Evolutionary conservation across 768 basidiomycete species (phyloP).

Genomic region (Solioccasus polychromus): DNA sequence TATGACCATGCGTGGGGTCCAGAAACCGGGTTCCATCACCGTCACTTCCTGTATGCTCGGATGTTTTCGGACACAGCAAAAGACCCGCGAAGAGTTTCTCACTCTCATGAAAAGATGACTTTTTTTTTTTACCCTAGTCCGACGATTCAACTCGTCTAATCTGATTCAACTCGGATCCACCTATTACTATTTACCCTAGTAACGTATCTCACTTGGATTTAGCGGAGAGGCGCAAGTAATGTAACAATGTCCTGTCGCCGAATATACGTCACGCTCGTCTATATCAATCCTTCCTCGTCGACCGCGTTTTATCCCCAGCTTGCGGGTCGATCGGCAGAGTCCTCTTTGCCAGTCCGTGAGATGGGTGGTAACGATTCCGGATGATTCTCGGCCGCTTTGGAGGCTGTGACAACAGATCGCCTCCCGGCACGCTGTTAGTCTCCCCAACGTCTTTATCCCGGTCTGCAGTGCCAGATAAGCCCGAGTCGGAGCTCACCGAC

Average conservation of each 20-base stretch:
- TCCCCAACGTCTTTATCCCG: slow-evolving; percentile 59
- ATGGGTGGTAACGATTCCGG: slow-evolving; percentile 46
- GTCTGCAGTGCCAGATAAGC: slow-evolving; percentile 37
- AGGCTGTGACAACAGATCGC: slow-evolving; percentile 40
- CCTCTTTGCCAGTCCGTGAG: slow-evolving; percentile 52
- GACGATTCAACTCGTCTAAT: slow-evolving; percentile 51
- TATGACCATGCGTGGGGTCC: slow-evolving; percentile 99
- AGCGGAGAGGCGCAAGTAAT: slow-evolving; percentile 12
- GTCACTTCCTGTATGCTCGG: slow-evolving; percentile 98
- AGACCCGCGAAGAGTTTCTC: slow-evolving; percentile 96
- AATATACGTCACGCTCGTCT: slow-evolving; percentile 12
- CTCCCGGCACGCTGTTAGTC: slow-evolving; percentile 31
- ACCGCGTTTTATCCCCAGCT: slow-evolving; percentile 53
- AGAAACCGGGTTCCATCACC: slow-evolving; percentile 95
- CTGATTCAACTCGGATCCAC: slow-evolving; percentile 34
- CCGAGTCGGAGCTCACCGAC: neutral
- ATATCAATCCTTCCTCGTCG: slow-evolving; percentile 51
- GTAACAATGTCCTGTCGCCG: slow-evolving; percentile 9
- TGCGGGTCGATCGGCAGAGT: slow-evolving; percentile 61
- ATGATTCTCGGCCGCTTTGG: slow-evolving; percentile 61
- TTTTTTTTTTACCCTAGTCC: slow-evolving; percentile 1
- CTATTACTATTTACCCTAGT: slow-evolving; percentile 18
- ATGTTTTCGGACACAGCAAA: slow-evolving; percentile 97
- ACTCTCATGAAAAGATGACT: slow-evolving; percentile 64
- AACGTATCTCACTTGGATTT: slow-evolving; percentile 16